These are phyloP conservation scores for Talaromyces nanjingensis DNA, from an alignment of 495 filamentous ascomycete genomes.

Conservation along the genomic window DNA sequence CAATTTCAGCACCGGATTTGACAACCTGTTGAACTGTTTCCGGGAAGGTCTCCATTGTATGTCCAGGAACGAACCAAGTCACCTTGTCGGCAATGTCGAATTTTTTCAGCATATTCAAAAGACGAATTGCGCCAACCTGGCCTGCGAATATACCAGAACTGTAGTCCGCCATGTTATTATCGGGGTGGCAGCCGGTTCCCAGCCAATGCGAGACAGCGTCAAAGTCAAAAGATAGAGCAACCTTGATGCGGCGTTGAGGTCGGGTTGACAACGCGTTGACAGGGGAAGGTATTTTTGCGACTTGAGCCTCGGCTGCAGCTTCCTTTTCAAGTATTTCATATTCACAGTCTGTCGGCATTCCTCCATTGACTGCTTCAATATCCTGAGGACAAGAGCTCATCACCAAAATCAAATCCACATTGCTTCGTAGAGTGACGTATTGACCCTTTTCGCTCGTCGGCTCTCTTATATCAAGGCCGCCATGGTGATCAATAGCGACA, in stretches of 20 bases:
- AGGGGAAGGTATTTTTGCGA: no score
- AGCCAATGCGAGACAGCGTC: constrained; percentile 42
- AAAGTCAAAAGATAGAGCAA: constrained; percentile 40
- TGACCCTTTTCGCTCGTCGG: constrained; percentile 29
- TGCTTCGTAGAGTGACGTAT: constrained; percentile 28
- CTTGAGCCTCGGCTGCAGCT: no score
- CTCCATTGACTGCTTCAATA: constrained; percentile 31
- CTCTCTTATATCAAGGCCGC: constrained; percentile 21
- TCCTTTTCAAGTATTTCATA: background rate
- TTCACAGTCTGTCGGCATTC: constrained; percentile 24
- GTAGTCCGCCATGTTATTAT: background rate
- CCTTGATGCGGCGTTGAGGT: constrained; percentile 21
- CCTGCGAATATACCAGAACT: constrained; percentile 29
- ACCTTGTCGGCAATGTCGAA: constrained; percentile 26
- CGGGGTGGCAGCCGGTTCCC: constrained; percentile 29
- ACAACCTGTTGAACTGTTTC: constrained; percentile 25
- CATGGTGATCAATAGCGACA: constrained; percentile 27
- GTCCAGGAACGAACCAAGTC: constrained; percentile 36
- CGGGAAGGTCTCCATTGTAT: constrained; percentile 32
- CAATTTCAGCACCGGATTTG: constrained; percentile 33
- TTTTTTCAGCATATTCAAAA: constrained; percentile 29
- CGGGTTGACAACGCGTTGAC: background rate
- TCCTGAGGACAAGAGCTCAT: constrained; percentile 42
- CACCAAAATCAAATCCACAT: constrained; percentile 30
- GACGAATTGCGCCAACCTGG: constrained; percentile 32